A percentile compares a stretch with the other conserved stretches of the same genome.
These are phyloP conservation scores for Pleomassaria siparia DNA, from an alignment of 2,329 filamentous ascomycete genomes.

Conservation along the genomic window DNA sequence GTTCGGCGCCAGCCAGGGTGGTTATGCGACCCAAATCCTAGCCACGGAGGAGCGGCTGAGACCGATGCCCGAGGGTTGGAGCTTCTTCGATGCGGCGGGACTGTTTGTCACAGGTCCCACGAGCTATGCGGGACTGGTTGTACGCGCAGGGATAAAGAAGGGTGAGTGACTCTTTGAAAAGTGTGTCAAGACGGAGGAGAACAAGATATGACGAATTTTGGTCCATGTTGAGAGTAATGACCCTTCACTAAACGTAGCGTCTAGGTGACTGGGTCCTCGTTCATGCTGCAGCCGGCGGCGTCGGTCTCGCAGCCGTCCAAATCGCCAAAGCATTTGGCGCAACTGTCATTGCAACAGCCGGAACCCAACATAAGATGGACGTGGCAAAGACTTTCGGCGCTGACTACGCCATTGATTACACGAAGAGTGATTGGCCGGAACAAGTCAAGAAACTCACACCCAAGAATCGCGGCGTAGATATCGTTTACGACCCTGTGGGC, in stretches of 20 bases:
- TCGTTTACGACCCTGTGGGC: conserved; percentile 93
- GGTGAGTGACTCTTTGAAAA: too few relatives aligned
- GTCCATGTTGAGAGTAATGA: background rate
- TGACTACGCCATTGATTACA: conserved; percentile 80
- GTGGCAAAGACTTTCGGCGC: conserved; percentile 81
- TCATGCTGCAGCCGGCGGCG: conserved; percentile 89
- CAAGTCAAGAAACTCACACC: conserved; percentile 78
- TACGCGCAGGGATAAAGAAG: conserved; percentile 71
- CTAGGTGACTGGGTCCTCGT: conserved; percentile 82
- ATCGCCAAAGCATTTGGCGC: conserved; percentile 91
- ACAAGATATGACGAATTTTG: too few relatives aligned
- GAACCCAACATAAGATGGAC: conserved; percentile 74
- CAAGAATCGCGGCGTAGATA: conserved; percentile 74
- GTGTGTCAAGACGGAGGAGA: too few relatives aligned
- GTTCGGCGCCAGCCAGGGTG: conserved; percentile 84
- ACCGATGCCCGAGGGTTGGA: conserved; percentile 79
- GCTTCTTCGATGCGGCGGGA: conserved; percentile 80
- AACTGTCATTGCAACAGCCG: conserved; percentile 89
- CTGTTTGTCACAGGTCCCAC: conserved; percentile 92
- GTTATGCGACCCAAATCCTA: conserved; percentile 76
- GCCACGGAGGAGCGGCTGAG: conserved; percentile 68
- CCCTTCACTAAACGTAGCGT: conserved; percentile 5
- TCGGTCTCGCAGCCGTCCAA: conserved; percentile 88
- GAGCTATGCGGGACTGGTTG: conserved; percentile 79
- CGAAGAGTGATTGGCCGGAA: conserved; percentile 62